A percentile compares a stretch with the other conserved stretches of the same genome.
phyloP scores from a whole-genome alignment of 331 rosid species.

The Quercus phellos region DNA sequence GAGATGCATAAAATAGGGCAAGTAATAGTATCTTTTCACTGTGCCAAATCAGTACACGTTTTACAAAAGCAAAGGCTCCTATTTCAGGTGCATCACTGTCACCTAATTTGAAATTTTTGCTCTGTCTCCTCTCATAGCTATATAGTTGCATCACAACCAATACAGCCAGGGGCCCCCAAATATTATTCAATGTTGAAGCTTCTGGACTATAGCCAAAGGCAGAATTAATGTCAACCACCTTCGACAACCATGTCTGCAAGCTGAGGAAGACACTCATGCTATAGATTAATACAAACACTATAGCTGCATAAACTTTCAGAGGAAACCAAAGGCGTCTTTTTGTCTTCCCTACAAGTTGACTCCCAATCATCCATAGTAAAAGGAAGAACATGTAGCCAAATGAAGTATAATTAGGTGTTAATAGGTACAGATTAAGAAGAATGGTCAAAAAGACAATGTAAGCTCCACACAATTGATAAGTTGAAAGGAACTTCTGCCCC shows the following conservation, averaged over 20 bases:
- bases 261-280: slow-evolving; percentile 71
- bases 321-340: slow-evolving; percentile 90
- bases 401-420: slow-evolving; percentile 80
- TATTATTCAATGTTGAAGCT: slow-evolving; percentile 63
- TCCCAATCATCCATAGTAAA: slow-evolving; percentile 88
- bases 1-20: slow-evolving; percentile 82
- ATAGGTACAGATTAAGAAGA: slow-evolving; percentile 74
- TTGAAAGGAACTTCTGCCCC: slow-evolving; percentile 83
- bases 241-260: slow-evolving; percentile 67
- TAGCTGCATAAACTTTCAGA: slow-evolving; percentile 71
- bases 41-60: slow-evolving; percentile 82
- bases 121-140: slow-evolving; percentile 95
- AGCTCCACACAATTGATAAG: slow-evolving; percentile 93
- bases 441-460: slow-evolving; percentile 80
- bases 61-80: slow-evolving; percentile 63
- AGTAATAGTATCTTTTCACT: slow-evolving; percentile 75
- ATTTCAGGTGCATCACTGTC: slow-evolving; percentile 40
- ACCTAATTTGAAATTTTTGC: slow-evolving; percentile 44
- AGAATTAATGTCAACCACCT: slow-evolving; percentile 61
- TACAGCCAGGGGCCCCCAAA: slow-evolving; percentile 92
- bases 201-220: slow-evolving; percentile 70
- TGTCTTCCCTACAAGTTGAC: slow-evolving; percentile 84
- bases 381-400: slow-evolving; percentile 86
- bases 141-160: slow-evolving; percentile 96
- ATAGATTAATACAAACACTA: slow-evolving; percentile 72